A percentile compares a stretch with the other conserved stretches of the same genome.
Conservation (phyloP, 1,139 yeast species). For the Zygoascus meyerae region DNA sequence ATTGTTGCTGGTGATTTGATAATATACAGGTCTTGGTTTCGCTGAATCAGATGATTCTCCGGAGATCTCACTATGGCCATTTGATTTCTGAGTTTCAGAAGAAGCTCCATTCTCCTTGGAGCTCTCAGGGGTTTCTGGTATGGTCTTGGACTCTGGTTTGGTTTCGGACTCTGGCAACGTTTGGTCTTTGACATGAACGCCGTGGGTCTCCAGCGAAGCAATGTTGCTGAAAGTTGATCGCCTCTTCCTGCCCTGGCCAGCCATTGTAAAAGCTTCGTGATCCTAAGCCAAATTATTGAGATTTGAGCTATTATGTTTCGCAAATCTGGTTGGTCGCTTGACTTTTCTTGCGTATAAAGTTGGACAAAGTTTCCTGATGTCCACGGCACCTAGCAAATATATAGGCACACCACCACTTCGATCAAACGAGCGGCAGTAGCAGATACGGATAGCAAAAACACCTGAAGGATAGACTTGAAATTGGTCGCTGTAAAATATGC, state of each 20-base stretch:
- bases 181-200: conserved; percentile 8
- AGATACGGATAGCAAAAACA: too few relatives aligned
- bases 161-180: neutral
- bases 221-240: conserved; percentile 23
- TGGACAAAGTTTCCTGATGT: too few relatives aligned
- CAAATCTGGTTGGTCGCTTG: too few relatives aligned
- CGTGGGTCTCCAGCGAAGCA: conserved; percentile 23
- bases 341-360: too few relatives aligned
- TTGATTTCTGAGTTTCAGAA: neutral
- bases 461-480: too few relatives aligned
- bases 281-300: too few relatives aligned
- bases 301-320: too few relatives aligned
- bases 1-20: conserved; percentile 15
- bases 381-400: too few relatives aligned
- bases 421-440: too few relatives aligned
- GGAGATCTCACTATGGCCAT: neutral
- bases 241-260: conserved; percentile 11
- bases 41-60: neutral
- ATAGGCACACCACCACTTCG: too few relatives aligned
- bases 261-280: too few relatives aligned
- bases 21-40: conserved; percentile 8
- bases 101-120: neutral
- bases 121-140: conserved; percentile 4
- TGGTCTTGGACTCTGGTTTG: neutral
- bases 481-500: too few relatives aligned